phyloP scores from a whole-genome alignment of 2,329 filamentous ascomycete genomes.

The Seiridium unicorne region DNA sequence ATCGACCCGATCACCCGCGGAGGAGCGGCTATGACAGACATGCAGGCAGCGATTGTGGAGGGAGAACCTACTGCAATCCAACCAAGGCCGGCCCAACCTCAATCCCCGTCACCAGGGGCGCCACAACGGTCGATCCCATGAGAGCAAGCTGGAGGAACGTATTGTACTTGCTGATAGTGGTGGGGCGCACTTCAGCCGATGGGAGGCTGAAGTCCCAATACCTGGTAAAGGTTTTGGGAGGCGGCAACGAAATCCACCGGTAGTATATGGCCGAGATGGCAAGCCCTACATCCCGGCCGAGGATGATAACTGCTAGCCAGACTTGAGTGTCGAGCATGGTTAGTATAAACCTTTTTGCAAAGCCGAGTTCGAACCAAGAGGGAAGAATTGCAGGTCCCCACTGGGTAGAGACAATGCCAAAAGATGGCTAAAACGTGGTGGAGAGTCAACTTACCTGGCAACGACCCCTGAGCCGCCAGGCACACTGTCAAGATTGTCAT shows the following conservation, averaged over 20 bases:
- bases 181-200: constrained; percentile 80
- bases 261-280: constrained; percentile 90
- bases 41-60: constrained; percentile 7
- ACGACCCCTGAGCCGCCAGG: constrained; percentile 75
- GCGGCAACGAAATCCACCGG: constrained; percentile 89
- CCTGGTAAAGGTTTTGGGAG: constrained; percentile 84
- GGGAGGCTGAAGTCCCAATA: constrained; percentile 98
- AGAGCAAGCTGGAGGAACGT: constrained; percentile 87
- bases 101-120: constrained; percentile 65
- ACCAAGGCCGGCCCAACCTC: constrained; percentile 55
- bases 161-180: constrained; percentile 86
- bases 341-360: too few relatives aligned
- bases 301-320: constrained; percentile 86
- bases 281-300: constrained; percentile 83
- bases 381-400: too few relatives aligned
- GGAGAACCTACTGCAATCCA: constrained; percentile 59
- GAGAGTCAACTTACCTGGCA: constrained; percentile 62
- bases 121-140: constrained; percentile 78
- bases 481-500: constrained; percentile 93
- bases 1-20: background rate
- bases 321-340: constrained; percentile 41
- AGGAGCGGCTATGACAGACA: background rate
- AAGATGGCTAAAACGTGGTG: background rate
- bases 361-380: too few relatives aligned
- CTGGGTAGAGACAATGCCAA: background rate